phyloP scores from a whole-genome alignment of 345 rosid species.

The Populus deltoides region DNA sequence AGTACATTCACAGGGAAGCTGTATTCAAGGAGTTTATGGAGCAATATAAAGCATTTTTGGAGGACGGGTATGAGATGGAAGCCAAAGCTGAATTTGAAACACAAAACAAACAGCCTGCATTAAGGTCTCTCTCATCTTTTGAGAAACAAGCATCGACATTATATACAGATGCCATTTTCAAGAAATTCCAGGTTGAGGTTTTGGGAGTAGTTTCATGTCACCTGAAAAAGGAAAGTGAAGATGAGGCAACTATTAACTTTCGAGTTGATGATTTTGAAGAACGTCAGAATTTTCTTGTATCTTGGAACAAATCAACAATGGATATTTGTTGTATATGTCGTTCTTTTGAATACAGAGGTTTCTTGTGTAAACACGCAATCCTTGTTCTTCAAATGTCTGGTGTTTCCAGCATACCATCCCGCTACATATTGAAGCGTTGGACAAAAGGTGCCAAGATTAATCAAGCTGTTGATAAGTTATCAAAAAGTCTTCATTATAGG shows the following conservation, averaged over 20 bases:
- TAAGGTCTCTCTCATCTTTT: conserved; percentile 34
- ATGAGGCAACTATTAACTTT: conserved; percentile 25
- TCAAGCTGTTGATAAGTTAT: conserved; percentile 19
- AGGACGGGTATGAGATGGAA: conserved; percentile 33
- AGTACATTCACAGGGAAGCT: conserved; percentile 24
- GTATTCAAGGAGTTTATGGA: conserved; percentile 41
- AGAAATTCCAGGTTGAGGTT: conserved; percentile 46
- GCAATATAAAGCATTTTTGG: conserved; percentile 26
- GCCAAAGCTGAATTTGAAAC: conserved; percentile 29
- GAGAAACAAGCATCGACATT: conserved; percentile 40
- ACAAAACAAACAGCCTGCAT: conserved; percentile 18
- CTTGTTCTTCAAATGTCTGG: conserved; percentile 45
- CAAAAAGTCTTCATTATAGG: conserved; percentile 20
- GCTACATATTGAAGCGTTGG: conserved; percentile 41
- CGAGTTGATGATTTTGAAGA: conserved; percentile 37
- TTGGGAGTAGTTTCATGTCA: conserved; percentile 41
- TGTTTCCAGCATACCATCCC: conserved; percentile 30
- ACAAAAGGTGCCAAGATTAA: conserved; percentile 36
- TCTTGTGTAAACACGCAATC: conserved; percentile 44
- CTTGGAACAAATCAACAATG: conserved; percentile 33
- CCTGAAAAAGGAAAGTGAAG: conserved; percentile 31
- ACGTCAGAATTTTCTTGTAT: conserved; percentile 24
- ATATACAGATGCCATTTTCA: conserved; percentile 37
- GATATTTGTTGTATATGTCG: conserved; percentile 38
- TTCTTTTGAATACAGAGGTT: conserved; percentile 43